Percentiles rank a stretch among this genome's conserved stretches.
Conservation (phyloP, 1,284 basidiomycete species). For the Pholiota adiposa region DNA sequence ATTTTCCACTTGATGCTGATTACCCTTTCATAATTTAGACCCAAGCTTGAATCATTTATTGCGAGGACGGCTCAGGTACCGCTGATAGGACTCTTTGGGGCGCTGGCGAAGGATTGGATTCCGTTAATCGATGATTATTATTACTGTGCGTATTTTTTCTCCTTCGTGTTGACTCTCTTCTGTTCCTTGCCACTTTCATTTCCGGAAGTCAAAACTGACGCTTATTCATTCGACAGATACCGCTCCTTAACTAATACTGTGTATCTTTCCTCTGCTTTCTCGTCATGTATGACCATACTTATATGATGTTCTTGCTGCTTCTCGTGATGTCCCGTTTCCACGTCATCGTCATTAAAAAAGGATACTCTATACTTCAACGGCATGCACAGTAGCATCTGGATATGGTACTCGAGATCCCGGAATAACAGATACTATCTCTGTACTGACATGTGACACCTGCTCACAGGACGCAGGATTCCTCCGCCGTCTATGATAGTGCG, state of each 20-base stretch:
- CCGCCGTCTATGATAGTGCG: neutral
- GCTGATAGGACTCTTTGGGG: conserved; percentile 75
- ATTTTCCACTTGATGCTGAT: too few species aligned
- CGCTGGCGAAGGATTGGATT: conserved; percentile 87
- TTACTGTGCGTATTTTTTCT: conserved; percentile 75
- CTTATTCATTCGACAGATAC: conserved; percentile 44
- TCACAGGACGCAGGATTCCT: neutral
- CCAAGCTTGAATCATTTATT: conserved; percentile 73
- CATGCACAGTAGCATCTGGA: too few species aligned
- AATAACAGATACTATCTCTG: neutral
- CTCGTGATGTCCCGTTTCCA: neutral
- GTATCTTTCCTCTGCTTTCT: conserved; percentile 10
- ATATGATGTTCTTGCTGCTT: neutral
- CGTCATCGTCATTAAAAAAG: neutral
- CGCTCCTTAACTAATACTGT: conserved; percentile 44
- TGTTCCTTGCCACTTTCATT: neutral
- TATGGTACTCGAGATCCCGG: neutral
- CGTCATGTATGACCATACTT: conserved; percentile 14
- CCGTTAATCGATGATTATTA: conserved; percentile 95
- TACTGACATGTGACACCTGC: neutral
- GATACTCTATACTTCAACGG: neutral
- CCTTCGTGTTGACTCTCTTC: neutral
- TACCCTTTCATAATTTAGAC: conserved; percentile 45
- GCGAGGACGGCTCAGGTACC: conserved; percentile 66
- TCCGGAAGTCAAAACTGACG: conserved; percentile 2